Evolutionary conservation across 176 grass and related monocot species (phyloP), one percentile per base, ranked within the genome.

Genomic region (Calamus simplicifolius): DNA sequence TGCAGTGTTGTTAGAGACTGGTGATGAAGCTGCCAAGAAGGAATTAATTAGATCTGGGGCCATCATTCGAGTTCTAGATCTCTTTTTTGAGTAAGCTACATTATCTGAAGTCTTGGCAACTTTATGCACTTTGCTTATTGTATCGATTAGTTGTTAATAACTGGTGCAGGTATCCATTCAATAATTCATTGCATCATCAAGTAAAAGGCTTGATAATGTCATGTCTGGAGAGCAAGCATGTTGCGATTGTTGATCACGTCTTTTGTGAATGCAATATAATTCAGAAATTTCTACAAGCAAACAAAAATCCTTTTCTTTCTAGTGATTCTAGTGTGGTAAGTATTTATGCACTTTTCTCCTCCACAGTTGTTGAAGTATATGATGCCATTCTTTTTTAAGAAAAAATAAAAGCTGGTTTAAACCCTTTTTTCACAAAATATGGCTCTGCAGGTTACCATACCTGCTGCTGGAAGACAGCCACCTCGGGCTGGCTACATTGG

Each of bases 171-270:
- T 72, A 72, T 62, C 69, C 69, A 4, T 72, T 62, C 69, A 72
- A 72, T 54, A 72, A 72, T 19, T 38, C 48, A 25, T 29, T 72
- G 51, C 69, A 72, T 51, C 69, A 72, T 72, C 69, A 54, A 54
- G 69, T 72, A 50, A 58, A 72, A 58, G 53, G 51, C 18, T 62
- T 72, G 69, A 51, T 72, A 1, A 38, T 72, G 5, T 61, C 26
- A 25, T 61, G 58, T 19, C 49, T 72, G 1, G 69, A 43, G 15
- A 62, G 58, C 58, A 72, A 62, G 49, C 59, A 48, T 38, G 54
- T 7, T 54, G 57, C 58, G 18, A 25, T 72, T 53, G 51, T 72
- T 54, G 69, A 72, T 62, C 58, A 72, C 54, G 12, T 72, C 50
- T 72, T 62, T 43, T 14, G 27, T 72, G 28, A 72, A 25, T 72